phyloP scores from a whole-genome alignment of 2,329 filamentous ascomycete species.

The Gnomoniopsis smithogilvyi region DNA sequence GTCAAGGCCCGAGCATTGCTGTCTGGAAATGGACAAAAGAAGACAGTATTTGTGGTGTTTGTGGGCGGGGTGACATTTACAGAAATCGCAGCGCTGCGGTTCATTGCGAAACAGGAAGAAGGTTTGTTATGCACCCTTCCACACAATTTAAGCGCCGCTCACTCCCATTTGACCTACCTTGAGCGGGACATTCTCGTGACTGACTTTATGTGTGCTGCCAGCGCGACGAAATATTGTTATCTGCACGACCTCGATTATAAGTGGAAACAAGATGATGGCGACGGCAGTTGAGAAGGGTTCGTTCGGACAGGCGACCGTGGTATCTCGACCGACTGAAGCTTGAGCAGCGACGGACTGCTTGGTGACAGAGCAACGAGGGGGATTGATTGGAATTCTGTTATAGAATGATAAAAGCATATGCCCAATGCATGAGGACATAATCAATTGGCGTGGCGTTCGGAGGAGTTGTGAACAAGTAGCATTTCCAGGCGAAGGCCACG shows the following conservation, averaged over 20 bases:
- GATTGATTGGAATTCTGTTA: neutral
- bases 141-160: neutral
- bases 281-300: conserved; percentile 72
- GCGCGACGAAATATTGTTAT: conserved; percentile 81
- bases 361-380: neutral
- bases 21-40: conserved; percentile 70
- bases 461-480: neutral
- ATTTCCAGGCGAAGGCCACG: neutral
- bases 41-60: conserved; percentile 95
- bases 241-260: conserved; percentile 88
- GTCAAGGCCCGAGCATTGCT: conserved; percentile 81
- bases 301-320: conserved; percentile 45
- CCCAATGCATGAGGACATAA: neutral
- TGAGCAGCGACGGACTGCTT: neutral
- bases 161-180: neutral
- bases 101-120: conserved; percentile 82
- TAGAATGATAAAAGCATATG: neutral
- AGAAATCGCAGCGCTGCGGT: conserved; percentile 89
- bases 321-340: conserved; percentile 6
- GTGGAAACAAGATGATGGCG: conserved; percentile 85
- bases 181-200: neutral
- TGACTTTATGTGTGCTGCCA: conserved; percentile 27
- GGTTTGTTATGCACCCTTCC: conserved; percentile 37
- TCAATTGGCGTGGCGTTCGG: neutral
- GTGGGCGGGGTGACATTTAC: conserved; percentile 95